Conservation (phyloP, 2,329 filamentous ascomycete species). For the Aspergillus floridensis region DNA sequence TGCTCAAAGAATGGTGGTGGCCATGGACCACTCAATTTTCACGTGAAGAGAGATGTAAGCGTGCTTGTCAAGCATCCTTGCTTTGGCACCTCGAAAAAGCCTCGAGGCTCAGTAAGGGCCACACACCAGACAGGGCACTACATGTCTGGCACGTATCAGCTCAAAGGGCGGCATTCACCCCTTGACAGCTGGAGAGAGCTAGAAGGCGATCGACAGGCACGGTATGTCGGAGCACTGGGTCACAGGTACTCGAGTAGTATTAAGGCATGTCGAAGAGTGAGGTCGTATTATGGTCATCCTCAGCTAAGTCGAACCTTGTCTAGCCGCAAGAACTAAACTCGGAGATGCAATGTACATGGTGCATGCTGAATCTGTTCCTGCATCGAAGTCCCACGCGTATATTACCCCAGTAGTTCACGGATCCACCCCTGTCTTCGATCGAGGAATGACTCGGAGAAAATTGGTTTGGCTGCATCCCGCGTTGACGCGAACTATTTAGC, state of each 20-base stretch:
- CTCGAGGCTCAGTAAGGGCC: neutral
- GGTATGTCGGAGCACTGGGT: neutral
- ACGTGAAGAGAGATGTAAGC: neutral
- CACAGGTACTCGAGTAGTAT: neutral
- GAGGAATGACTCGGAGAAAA: neutral
- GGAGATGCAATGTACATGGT: neutral
- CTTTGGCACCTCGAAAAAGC: neutral
- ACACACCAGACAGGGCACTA: neutral
- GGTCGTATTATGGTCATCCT: neutral
- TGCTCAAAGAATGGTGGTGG: neutral
- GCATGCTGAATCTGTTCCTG: neutral
- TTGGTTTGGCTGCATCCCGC: neutral
- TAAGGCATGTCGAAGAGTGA: neutral
- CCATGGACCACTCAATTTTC: neutral
- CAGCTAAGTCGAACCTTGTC: neutral
- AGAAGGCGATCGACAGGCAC: neutral
- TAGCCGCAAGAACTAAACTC: neutral
- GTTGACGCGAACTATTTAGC: neutral
- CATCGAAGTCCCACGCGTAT: neutral
- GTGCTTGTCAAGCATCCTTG: neutral
- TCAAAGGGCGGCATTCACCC: neutral
- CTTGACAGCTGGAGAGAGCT: neutral
- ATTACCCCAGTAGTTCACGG: neutral
- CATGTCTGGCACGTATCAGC: neutral
- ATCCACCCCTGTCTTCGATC: neutral